A percentile compares a stretch with the other conserved stretches of the same genome.
These are phyloP conservation scores for Coelastrella sp. DNA, from an alignment of 139 green algal species.

Conservation along the genomic window DNA sequence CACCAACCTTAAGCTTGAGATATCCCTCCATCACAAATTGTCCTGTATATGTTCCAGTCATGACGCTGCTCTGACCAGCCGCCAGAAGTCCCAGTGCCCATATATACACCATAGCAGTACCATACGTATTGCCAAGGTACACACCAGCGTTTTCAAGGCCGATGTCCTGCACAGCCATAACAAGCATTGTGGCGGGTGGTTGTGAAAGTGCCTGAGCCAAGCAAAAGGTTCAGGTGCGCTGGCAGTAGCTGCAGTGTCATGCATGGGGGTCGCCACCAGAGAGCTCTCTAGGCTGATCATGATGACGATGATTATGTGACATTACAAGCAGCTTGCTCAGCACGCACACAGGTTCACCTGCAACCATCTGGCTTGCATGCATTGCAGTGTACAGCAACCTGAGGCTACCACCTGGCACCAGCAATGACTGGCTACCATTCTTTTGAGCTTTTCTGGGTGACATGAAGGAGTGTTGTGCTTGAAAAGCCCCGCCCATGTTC, in stretches of 20 bases:
- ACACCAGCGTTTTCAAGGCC: slow-evolving; percentile 79
- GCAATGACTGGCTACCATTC: no score
- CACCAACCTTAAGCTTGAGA: slow-evolving; percentile 26
- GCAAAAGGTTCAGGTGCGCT: not conserved
- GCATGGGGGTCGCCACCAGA: no score
- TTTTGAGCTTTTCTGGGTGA: no score
- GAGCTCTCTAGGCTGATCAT: not conserved
- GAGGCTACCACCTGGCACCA: no score
- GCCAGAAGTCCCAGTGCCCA: slow-evolving; percentile 72
- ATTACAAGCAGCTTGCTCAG: no score
- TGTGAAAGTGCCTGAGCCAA: no score
- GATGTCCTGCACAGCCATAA: slow-evolving; percentile 78
- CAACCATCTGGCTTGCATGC: no score
- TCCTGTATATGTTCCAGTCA: slow-evolving; percentile 85
- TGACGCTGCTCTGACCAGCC: slow-evolving; percentile 79
- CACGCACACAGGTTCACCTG: no score
- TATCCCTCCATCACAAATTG: slow-evolving; percentile 51
- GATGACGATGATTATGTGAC: not conserved
- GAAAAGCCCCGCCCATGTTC: not conserved
- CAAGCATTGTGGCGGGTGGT: no score
- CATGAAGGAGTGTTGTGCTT: not conserved
- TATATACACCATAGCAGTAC: slow-evolving; percentile 55
- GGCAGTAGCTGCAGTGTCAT: no score
- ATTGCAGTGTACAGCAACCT: no score
- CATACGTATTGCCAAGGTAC: slow-evolving; percentile 69